Conservation (phyloP, 2,329 filamentous ascomycete species). For the Hirsutella rhossiliensis region DNA sequence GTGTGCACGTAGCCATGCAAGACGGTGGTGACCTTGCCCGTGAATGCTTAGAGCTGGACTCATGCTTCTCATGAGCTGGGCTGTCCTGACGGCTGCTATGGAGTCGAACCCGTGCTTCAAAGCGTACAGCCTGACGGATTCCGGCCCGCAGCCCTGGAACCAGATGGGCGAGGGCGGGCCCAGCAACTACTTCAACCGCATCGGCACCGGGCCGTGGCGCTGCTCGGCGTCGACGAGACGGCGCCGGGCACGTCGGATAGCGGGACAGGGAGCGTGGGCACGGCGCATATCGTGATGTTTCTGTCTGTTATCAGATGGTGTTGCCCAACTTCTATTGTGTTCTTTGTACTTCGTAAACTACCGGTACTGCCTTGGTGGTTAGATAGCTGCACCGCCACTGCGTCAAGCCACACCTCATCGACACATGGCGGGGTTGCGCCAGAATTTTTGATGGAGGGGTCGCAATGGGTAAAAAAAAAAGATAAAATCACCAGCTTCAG, state of each 20-base stretch:
- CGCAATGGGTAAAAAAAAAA: too few species aligned
- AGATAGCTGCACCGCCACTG: too few species aligned
- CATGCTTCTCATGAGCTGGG: too few species aligned
- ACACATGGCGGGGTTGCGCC: too few species aligned
- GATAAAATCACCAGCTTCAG: too few species aligned
- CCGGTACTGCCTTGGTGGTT: too few species aligned
- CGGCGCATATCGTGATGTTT: background rate
- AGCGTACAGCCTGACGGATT: background rate
- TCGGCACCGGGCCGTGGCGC: background rate
- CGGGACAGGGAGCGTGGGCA: background rate
- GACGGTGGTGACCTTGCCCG: background rate
- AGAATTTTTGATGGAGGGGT: too few species aligned
- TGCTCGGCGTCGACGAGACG: background rate
- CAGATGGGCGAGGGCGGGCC: background rate
- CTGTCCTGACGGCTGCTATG: background rate
- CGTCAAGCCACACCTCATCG: too few species aligned
- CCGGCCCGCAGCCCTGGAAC: background rate
- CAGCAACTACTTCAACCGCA: background rate
- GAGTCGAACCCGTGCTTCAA: background rate
- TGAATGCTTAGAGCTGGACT: too few species aligned
- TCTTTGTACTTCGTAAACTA: too few species aligned
- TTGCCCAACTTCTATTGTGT: too few species aligned
- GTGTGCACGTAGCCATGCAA: background rate
- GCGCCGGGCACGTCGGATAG: background rate
- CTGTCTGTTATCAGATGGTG: too few species aligned